Base-by-base conservation (phyloP, 2,329 filamentous ascomycete genomes). In the Fusarium sp. region DNA sequence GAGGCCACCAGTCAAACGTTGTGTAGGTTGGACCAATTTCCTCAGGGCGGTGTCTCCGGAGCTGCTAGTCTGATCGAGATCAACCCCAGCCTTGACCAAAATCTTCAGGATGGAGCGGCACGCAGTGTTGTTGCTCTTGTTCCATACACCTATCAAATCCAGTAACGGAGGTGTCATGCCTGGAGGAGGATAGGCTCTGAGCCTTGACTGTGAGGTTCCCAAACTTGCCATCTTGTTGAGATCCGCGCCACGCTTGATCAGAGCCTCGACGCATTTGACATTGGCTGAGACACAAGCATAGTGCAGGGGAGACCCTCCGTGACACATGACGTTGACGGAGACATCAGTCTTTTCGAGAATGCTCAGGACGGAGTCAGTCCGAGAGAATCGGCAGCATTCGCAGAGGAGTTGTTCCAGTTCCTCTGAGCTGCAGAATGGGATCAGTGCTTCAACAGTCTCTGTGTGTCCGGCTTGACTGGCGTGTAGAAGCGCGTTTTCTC, bases 391-490 rank as follows among this genome's bases (percentile, higher is more conserved):
- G 38, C 70, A 75, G n/a, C 61, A 72, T 50, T 76, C 68, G 11
- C 74, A 78, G 1, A 78, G 25, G 10, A 78, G 52, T 22, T 76
- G 63, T 14, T 74, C 70, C 16, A 78, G n/a, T 18, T 61, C 45
- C 3, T 68, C 18, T 10, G n/a, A 16, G 1, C 70, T 58, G 20
- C 76, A 78, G 7, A 74, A 78, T 0, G 76, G 66, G 1, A 77
- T 70, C 70, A 78, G 70, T 5, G 59, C 65, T 2, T 27, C 18
- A 22, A 74, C 5, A 2, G 60, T 64, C 11, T 78, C 75, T 2
- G 56, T 54, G 31, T 74, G 68, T 10, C 76, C 76, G 20, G n/a
- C 60, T 13, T 74, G 29, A 18, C 64, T 71, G 9, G 67, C 70
- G n/a, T 78, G 74, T 5, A 67, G 18, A 20, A 78, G 63, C 5